Evolutionary conservation across 176 grass and related monocot species (phyloP), one percentile per base, ranked within the genome.

Genomic region (Dendrocalamus sinicus): DNA sequence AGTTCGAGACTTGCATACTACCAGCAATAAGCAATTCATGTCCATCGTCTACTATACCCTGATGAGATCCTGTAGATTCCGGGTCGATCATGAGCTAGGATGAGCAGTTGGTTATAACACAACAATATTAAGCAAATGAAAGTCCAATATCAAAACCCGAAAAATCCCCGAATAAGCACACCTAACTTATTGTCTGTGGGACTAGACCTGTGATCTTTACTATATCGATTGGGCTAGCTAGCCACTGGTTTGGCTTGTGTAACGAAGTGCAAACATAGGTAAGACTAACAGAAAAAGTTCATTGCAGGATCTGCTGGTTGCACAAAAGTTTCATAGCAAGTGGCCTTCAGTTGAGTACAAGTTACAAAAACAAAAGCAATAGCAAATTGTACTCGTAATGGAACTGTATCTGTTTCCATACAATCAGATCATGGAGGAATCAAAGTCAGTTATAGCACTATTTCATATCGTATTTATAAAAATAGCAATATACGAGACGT

Each of bases 391-490:
- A 40, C 28, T 40, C 75, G 71, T 80, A 19, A 19, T 30, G 59
- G 28, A 50, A 26, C 15, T 12, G 76, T n/a, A 44, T 24, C 37
- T 66, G 15, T 52, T 35, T 64, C 54, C 10, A 37, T 70, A 10
- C 57, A 57, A 53, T 59, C 79, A 48, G 46, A 77, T 82, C 57
- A 43, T 43, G 77, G 35, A 37, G 35, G 30, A 32, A 32, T 32
- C 30, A 32, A 32, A 32, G 30, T 32, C 30, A 32, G 30, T 32
- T 32, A 32, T 32, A 1, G 2, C 30, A 32, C 30, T 32, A 2
- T 32, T 32, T 32, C 30, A 2, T 0, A 32, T 32, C 2, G 30
- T 32, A 32, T 32, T 32, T 32, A 32, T 32, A 32, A 32, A 32
- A 32, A 32, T 32, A 32, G 2, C 2, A 32, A 0, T 32, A 32